Base-by-base conservation (phyloP, 2,329 filamentous ascomycete species). In the Hymenoscyphus linearis region DNA sequence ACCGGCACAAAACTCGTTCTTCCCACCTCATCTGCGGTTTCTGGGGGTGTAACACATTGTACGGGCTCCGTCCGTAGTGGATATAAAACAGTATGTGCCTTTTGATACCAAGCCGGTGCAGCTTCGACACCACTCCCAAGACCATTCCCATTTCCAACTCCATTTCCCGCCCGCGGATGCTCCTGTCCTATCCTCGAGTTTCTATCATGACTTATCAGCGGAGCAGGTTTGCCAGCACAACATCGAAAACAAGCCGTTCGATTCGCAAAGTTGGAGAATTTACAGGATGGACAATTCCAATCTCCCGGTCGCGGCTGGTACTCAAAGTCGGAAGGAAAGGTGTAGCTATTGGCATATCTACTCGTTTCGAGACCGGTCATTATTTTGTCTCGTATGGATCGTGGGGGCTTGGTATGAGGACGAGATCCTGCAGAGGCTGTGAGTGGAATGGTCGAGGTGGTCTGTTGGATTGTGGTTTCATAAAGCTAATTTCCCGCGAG, bases 201-300 rank as follows among this genome's bases (percentile, higher is more conserved):
- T 7, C 18, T 22, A 9, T 10, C 10, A 7, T 31, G 31, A 31
- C 31, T 31, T 31, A 9, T 5, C 6, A 31, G 5, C 6, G 31
- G 31, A 31, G 26, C 13, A 26, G 34, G 27, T 18, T 59, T 55
- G 14, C 52, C 36, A 31, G 18, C 27, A 13, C 52, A 62, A 47
- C 65, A 68, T 52, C 59, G 60, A 35, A 64, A 64, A 50, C 65
- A 68, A 35, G 56, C 34, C 16, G 44, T 52, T 18, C 65, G 58
- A 40, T 57, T 63, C n/a, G 59, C 59, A 14, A 62, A 68, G 52
- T 68, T 68, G 52, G 60, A 62, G 44, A 67, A 66, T 10, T 55
- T 13, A 40, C 66, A 68, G 1, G 64, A 59, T n/a, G 54, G n/a
- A 34, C 65, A 68, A n/a, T 44, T 55, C 64, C 66, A 67, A 31